Evolutionary conservation across 2,329 filamentous ascomycete genomes (phyloP), one percentile per base, ranked within the genome.

Genomic region (Periconia sp.): DNA sequence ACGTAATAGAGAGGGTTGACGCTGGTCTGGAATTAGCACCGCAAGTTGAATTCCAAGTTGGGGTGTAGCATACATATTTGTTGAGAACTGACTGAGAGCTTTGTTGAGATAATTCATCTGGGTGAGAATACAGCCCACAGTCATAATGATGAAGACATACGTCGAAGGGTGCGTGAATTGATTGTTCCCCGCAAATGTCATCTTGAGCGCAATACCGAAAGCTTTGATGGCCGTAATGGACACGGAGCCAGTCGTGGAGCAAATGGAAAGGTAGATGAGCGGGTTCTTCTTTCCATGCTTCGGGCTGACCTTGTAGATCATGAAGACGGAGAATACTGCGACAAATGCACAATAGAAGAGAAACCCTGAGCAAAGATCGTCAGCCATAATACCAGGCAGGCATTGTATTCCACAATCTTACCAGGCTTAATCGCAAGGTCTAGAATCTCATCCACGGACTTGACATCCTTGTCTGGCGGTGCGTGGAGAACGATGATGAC

Each of bases 31-130:
- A 25, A 36, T 54, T 33, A 53, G 51, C 40, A 32, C 18, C 7
- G 7, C 26, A 16, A 3, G 15, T 4, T 12, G 13, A 2, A 18
- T 15, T 19, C 22, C 8, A 1, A 16, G 16, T 11, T 17, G 17
- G 37, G 30, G 7, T n/a, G n/a, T n/a, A n/a, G 18, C 88, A 69
- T 81, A 96, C 92, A 99, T 95, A 60, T 95, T 96, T 22, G 94
- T 96, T 21, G 89, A 92, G 73, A 97, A 99, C 63, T 95, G 91
- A 71, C 90, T 95, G 47, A 99, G 77, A 6, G 94, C 94, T 73
- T 99, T 99, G 79, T 99, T 99, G 74, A 99, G 96, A 73, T 99
- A 99, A 73, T 99, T 99, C 94, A 99, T 97, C 78, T 99, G 94
- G 7, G 92, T 96, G 56, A 99, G 72, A 66, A 99, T 97, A 77